Evolutionary conservation across 108 stramenopile species (phyloP), one percentile per base, ranked within the genome.

Genomic region (Pinguiococcus pyrenoidosus): DNA sequence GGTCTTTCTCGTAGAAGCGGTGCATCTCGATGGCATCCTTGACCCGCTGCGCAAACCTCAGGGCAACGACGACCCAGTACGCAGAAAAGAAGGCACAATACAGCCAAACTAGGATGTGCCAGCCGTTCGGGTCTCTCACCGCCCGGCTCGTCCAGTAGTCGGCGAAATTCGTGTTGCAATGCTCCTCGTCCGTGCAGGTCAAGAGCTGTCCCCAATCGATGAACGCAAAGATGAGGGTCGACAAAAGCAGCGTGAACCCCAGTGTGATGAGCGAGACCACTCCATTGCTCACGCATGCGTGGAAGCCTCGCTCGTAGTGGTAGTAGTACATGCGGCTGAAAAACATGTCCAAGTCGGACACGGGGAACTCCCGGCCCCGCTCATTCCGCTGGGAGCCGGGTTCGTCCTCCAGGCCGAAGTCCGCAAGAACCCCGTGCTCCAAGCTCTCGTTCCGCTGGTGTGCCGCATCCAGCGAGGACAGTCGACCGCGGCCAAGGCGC

Each of bases 301-400:
- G 63, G 16, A 95, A 46, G 23, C 93, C 93, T n/a, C 85, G 72
- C 49, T 80, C 68, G 46, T 84, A 79, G 59, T 89, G 89, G 55
- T 87, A 92, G 26, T 65, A 68, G 69, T 95, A 95, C 46, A 95
- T 63, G 54, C 17, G 51, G 7, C 63, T 55, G 48, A 89, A 80
- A 56, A 88, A 93, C 5, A 74, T 50, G 58, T 92, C 90, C 13
- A 85, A 63, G 60, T 92, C 83, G 5, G 81, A 57, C 1, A 83
- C 82, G 7, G 62, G 50, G n/a, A n/a, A n/a, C n/a, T n/a, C n/a
- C n/a, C n/a, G n/a, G n/a, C n/a, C n/a, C n/a, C n/a, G n/a, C n/a
- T n/a, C n/a, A n/a, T n/a, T n/a, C n/a, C n/a, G n/a, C n/a, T n/a
- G n/a, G n/a, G n/a, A n/a, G n/a, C n/a, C n/a, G n/a, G n/a, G n/a